These are phyloP conservation scores for Aspergillus calidoustus DNA, from an alignment of 2,329 filamentous ascomycete species.

Conservation along the genomic window DNA sequence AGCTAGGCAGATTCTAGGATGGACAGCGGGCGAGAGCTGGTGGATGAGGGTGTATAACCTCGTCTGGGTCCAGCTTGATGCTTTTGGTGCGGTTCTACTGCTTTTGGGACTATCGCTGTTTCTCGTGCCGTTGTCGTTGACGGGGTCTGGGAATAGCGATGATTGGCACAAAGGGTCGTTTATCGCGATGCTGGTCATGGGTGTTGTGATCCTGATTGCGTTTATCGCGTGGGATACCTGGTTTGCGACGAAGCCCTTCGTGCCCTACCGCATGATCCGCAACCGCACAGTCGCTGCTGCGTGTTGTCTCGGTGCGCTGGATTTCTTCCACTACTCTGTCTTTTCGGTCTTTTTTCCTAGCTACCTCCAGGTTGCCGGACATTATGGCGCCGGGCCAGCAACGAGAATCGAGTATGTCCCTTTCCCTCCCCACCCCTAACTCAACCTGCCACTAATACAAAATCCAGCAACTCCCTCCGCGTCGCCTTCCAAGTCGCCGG, in stretches of 20 bases:
- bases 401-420: slow-evolving; percentile 31
- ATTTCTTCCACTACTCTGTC: slow-evolving; percentile 41
- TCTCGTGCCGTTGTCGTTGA: slow-evolving; percentile 46
- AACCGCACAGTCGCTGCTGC: slow-evolving; percentile 47
- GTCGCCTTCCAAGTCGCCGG: slow-evolving; percentile 46
- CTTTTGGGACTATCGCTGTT: slow-evolving; percentile 40
- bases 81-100: slow-evolving; percentile 40
- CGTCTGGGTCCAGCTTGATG: slow-evolving; percentile 36
- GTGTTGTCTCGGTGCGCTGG: slow-evolving; percentile 42
- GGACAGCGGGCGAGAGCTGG: slow-evolving; percentile 5
- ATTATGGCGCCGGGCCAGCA: slow-evolving; percentile 41
- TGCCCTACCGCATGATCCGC: slow-evolving; percentile 45
- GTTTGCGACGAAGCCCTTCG: slow-evolving; percentile 44
- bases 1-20: slow-evolving; percentile 1
- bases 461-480: slow-evolving; percentile 34
- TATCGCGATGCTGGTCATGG: slow-evolving; percentile 45
- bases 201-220: slow-evolving; percentile 26
- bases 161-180: slow-evolving; percentile 35
- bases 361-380: slow-evolving; percentile 46
- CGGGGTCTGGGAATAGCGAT: slow-evolving; percentile 37
- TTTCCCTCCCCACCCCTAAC: background rate
- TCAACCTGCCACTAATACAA: background rate
- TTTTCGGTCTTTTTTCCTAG: slow-evolving; percentile 50
- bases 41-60: slow-evolving; percentile 26
- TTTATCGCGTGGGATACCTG: slow-evolving; percentile 46